These are phyloP conservation scores for Podospora bellae-mahoneyi DNA, from an alignment of 495 filamentous ascomycete species.

Conservation along the genomic window DNA sequence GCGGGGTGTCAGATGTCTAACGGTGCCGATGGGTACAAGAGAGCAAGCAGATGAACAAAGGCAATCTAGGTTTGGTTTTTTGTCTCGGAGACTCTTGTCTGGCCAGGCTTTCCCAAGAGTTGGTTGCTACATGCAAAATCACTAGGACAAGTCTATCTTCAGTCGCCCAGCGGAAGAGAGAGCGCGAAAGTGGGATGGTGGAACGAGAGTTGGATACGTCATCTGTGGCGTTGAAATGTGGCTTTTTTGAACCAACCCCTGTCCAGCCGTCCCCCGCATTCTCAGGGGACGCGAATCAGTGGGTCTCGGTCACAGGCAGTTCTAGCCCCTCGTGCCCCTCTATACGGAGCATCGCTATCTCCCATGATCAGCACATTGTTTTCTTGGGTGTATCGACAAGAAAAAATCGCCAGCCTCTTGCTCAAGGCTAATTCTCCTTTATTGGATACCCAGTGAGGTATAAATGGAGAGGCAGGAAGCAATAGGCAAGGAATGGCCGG, in stretches of 20 bases:
- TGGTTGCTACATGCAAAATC: neutral
- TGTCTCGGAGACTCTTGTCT: neutral
- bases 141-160: neutral
- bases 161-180: neutral
- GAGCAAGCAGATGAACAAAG: neutral
- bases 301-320: neutral
- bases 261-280: neutral
- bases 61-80: neutral
- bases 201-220: constrained; percentile 27
- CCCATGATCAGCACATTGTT: constrained; percentile 13
- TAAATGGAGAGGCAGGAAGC: neutral
- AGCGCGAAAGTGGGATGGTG: constrained; percentile 2
- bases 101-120: neutral
- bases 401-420: neutral
- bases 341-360: neutral
- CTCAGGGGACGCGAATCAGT: neutral
- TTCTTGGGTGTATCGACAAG: neutral
- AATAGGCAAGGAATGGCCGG: neutral
- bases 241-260: constrained; percentile 20
- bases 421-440: neutral
- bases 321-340: neutral
- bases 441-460: constrained; percentile 12
- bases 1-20: neutral
- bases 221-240: constrained; percentile 41
- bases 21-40: neutral